phyloP scores from a whole-genome alignment of 2,329 filamentous ascomycete species.

The Diaporthe australafricana region DNA sequence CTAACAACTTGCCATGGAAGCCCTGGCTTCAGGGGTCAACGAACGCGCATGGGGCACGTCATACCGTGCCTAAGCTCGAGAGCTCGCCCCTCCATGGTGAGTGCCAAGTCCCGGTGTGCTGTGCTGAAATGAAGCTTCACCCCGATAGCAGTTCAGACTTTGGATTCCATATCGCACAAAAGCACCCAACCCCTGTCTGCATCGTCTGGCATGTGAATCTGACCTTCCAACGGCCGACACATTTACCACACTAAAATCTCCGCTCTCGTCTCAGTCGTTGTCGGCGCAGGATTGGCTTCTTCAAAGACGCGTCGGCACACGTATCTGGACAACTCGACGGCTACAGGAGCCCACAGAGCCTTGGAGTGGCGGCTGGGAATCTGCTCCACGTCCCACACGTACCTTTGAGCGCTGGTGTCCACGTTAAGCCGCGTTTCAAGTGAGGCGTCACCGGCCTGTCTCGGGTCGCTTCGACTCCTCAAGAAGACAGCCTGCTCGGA shows the following conservation, averaged over 20 bases:
- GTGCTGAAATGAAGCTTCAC: constrained; percentile 7
- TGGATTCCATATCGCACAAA: neutral
- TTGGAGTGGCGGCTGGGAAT: neutral
- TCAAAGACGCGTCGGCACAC: neutral
- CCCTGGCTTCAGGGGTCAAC: constrained; percentile 5
- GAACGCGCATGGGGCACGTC: constrained; percentile 13
- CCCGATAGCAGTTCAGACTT: neutral
- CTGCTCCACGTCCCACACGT: neutral
- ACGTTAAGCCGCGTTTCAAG: neutral
- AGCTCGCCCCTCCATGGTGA: neutral
- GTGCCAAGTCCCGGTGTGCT: neutral
- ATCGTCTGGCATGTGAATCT: neutral
- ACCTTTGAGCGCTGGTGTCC: neutral
- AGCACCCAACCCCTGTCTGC: neutral
- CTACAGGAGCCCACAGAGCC: neutral
- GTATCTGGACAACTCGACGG: neutral
- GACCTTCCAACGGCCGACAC: neutral
- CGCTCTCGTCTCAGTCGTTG: neutral
- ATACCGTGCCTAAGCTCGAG: neutral
- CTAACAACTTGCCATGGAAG: neutral
- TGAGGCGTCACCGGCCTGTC: neutral
- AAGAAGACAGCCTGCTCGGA: neutral
- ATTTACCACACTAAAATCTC: neutral
- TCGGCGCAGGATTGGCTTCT: neutral
- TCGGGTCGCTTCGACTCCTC: neutral